Percentiles rank a stretch among this genome's conserved stretches.
Conservation (phyloP, 2,329 filamentous ascomycete species). For the Verticillium isaacii region DNA sequence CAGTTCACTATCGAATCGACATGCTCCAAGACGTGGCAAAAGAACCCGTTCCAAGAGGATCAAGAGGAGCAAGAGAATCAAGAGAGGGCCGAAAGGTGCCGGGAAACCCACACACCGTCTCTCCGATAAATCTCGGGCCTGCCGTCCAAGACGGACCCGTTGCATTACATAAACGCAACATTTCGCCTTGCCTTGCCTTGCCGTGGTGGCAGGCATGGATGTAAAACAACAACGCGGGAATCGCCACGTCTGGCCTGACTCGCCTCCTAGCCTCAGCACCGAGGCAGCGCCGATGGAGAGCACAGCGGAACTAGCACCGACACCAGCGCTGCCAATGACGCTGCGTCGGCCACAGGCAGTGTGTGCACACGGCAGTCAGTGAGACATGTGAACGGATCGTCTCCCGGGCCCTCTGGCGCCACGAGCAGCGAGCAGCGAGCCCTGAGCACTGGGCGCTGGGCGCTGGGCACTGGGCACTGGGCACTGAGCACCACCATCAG, state of each 20-base stretch:
- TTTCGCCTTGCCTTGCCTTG: not conserved
- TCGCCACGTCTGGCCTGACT: constrained; percentile 1
- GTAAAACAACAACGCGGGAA: not conserved
- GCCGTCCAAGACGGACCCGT: not conserved
- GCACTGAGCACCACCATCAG: not conserved
- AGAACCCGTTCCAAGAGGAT: not conserved
- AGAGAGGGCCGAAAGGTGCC: not conserved
- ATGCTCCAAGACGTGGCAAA: not conserved
- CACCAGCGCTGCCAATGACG: not conserved
- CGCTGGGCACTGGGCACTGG: not conserved
- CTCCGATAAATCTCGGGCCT: not conserved
- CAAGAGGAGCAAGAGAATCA: not conserved
- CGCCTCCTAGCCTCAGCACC: not conserved
- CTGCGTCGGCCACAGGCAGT: not conserved
- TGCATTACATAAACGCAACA: not conserved
- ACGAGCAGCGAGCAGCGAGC: not conserved
- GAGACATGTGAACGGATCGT: not conserved
- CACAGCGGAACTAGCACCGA: not conserved
- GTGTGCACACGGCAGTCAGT: not conserved
- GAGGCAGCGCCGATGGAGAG: not conserved
- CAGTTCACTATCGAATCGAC: not conserved
- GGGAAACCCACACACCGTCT: not conserved
- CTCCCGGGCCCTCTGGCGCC: not conserved
- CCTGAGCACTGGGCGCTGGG: not conserved
- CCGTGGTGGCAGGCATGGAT: not conserved